Conservation (phyloP, 1,284 basidiomycete species). For the Sanghuangporus weigelae region DNA sequence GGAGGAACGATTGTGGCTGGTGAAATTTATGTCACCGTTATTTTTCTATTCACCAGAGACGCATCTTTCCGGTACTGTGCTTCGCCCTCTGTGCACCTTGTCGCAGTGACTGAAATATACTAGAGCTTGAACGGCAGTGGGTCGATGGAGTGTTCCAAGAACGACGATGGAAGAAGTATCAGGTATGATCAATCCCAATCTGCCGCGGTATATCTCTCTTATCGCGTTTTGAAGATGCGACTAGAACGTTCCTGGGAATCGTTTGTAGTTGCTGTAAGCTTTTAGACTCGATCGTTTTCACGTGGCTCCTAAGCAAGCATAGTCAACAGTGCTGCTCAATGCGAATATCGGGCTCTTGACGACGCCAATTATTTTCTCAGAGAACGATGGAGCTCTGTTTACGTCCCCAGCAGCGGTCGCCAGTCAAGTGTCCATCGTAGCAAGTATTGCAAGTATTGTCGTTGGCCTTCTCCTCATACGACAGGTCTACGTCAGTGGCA, state of each 20-base stretch:
- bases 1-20: constrained; percentile 26
- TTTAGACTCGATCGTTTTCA: too few relatives aligned
- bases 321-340: constrained; percentile 41
- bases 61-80: constrained; percentile 26
- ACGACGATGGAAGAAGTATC: constrained; percentile 27
- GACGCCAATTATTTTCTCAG: constrained; percentile 35
- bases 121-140: constrained; percentile 35
- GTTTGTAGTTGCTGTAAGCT: constrained; percentile 21
- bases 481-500: constrained; percentile 30
- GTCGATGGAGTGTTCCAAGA: constrained; percentile 29
- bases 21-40: constrained; percentile 31
- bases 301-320: neutral
- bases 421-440: constrained; percentile 36
- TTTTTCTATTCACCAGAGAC: constrained; percentile 40
- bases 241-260: constrained; percentile 30
- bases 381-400: constrained; percentile 4
- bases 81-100: neutral
- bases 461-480: constrained; percentile 41
- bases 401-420: constrained; percentile 29
- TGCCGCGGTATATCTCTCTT: constrained; percentile 3
- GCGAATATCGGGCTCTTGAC: constrained; percentile 42
- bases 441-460: constrained; percentile 43
- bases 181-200: neutral
- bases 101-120: neutral
- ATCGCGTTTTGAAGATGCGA: constrained; percentile 24